Evolutionary conservation across 2,329 filamentous ascomycete species (phyloP).

Genomic region (Aspergillus quadricinctus): DNA sequence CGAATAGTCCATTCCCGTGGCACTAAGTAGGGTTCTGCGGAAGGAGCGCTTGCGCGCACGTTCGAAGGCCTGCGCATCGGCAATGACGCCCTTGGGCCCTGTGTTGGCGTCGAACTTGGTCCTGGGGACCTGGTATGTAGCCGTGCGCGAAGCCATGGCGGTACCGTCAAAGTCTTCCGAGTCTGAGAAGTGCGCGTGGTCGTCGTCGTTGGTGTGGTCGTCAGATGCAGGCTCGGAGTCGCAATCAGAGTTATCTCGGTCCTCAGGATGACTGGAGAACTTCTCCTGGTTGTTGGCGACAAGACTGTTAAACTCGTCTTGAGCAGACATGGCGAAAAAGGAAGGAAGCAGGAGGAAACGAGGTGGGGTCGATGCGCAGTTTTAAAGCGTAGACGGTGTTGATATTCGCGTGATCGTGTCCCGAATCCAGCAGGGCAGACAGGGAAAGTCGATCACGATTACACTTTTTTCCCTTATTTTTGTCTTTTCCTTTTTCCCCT

Average conservation of each 20-base stretch:
- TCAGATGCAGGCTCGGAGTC: constrained; percentile 24
- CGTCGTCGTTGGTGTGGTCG: constrained; percentile 19
- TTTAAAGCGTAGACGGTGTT: not conserved
- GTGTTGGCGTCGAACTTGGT: constrained; percentile 48
- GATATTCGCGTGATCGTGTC: not conserved
- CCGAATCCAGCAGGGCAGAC: not conserved
- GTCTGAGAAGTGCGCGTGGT: constrained; percentile 31
- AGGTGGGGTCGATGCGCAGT: constrained; percentile 1
- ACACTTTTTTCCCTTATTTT: not conserved
- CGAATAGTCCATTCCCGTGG: constrained; percentile 30
- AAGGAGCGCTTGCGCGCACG: constrained; percentile 46
- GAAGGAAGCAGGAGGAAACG: constrained; percentile 2
- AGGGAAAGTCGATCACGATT: not conserved
- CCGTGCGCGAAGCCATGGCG: constrained; percentile 33
- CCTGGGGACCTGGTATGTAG: constrained; percentile 41
- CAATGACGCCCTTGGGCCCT: constrained; percentile 49
- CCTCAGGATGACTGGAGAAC: constrained; percentile 40
- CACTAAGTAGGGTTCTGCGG: constrained; percentile 39
- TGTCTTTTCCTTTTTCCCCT: not conserved
- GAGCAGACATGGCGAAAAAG: constrained; percentile 39
- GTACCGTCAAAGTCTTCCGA: constrained; percentile 26
- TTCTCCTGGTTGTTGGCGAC: constrained; percentile 35
- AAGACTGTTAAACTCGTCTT: constrained; percentile 46
- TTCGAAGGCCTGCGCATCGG: constrained; percentile 48
- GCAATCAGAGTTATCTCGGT: constrained; percentile 30